Evolutionary conservation across 2,329 filamentous ascomycete genomes (phyloP).

Genomic region (Fusarium praegraminearum): DNA sequence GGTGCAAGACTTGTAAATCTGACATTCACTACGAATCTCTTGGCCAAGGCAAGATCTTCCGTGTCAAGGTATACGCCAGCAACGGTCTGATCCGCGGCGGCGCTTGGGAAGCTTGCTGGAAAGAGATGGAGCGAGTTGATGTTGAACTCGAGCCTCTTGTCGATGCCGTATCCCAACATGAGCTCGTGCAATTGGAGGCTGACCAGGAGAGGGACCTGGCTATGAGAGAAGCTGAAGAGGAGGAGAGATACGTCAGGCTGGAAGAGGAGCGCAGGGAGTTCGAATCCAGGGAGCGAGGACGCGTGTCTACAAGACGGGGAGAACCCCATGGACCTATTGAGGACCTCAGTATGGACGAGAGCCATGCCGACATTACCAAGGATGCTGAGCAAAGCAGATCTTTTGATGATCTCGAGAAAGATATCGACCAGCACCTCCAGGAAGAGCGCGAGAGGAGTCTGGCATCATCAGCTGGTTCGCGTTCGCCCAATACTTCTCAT

Average conservation of each 20-base stretch:
- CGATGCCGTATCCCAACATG: conserved; percentile 67
- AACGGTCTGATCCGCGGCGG: conserved; percentile 94
- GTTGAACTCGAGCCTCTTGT: conserved; percentile 87
- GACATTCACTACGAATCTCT: conserved; percentile 68
- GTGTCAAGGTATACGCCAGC: conserved; percentile 90
- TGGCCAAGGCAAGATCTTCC: conserved; percentile 71
- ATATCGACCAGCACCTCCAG: conserved; percentile 37
- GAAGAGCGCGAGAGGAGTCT: conserved; percentile 39
- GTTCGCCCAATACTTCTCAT: conserved; percentile 34
- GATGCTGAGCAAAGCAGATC: conserved; percentile 30
- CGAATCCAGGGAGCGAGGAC: conserved; percentile 48
- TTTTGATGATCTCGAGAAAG: conserved; percentile 40
- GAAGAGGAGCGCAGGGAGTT: conserved; percentile 45
- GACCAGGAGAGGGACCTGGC: conserved; percentile 58
- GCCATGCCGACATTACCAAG: conserved; percentile 5
- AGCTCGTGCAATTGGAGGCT: conserved; percentile 68
- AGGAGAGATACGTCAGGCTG: conserved; percentile 49
- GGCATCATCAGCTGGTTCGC: background rate
- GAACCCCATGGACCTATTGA: conserved; percentile 20
- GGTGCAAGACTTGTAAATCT: conserved; percentile 67
- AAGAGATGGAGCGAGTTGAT: conserved; percentile 98
- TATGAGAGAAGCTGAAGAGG: conserved; percentile 53
- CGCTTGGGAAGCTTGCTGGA: conserved; percentile 94
- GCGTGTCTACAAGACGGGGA: conserved; percentile 27
- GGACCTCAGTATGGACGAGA: conserved; percentile 19